Evolutionary conservation across 352 stramenopile species (phyloP).

Genomic region (Pythium monospermum): DNA sequence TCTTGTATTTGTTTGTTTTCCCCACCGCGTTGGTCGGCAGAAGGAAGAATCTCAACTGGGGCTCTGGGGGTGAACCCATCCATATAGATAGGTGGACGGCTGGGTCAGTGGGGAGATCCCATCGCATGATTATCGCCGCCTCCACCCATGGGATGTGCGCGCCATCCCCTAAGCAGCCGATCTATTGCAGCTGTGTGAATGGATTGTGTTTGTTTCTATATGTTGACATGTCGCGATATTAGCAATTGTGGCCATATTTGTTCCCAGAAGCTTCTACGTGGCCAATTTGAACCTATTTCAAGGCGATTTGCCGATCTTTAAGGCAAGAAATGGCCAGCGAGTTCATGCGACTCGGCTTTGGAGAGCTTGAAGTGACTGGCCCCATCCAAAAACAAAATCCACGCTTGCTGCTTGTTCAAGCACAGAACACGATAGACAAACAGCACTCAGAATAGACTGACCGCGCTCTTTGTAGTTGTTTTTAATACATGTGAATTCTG

Average conservation of each 20-base stretch:
- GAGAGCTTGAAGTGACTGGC: too few species aligned
- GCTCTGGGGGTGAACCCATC: too few species aligned
- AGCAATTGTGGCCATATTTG: too few species aligned
- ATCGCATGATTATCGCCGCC: too few species aligned
- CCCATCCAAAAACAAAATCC: too few species aligned
- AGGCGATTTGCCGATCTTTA: neutral
- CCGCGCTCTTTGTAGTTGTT: too few species aligned
- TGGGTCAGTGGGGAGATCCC: too few species aligned
- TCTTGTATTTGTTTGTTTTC: neutral
- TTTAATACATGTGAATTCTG: too few species aligned
- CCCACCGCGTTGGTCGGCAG: neutral
- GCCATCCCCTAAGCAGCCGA: neutral
- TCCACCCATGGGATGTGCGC: neutral
- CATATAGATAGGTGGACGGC: too few species aligned
- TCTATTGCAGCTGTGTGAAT: neutral
- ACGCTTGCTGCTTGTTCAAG: neutral
- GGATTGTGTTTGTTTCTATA: too few species aligned
- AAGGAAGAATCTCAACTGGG: too few species aligned
- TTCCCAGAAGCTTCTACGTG: neutral
- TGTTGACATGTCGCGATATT: too few species aligned
- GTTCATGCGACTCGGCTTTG: neutral
- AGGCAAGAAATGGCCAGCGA: neutral
- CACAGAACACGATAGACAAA: neutral
- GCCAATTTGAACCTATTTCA: neutral
- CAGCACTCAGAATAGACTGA: neutral